Conservation (phyloP, 495 filamentous ascomycete species). For the Aspergillus egyptiacus region DNA sequence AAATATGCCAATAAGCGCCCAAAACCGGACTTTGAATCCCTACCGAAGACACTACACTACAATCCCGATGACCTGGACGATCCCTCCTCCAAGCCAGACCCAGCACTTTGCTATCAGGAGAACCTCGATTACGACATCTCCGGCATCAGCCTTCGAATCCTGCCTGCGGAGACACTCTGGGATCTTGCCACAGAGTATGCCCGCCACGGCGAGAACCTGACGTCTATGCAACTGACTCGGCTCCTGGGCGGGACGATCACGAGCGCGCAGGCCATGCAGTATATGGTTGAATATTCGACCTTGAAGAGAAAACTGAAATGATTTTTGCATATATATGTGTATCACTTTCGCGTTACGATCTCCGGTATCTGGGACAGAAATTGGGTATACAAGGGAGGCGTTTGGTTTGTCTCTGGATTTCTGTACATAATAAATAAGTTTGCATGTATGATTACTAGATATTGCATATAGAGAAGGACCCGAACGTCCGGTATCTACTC, state of each 20-base stretch:
- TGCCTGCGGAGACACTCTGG: conserved; percentile 23
- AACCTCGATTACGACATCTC: conserved; percentile 36
- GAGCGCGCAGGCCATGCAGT: conserved; percentile 18
- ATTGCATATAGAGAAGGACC: too few relatives aligned
- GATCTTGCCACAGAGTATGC: conserved; percentile 32
- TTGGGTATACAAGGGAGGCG: too few relatives aligned
- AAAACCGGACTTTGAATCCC: conserved; percentile 25
- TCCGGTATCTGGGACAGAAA: too few relatives aligned
- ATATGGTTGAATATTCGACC: too few relatives aligned
- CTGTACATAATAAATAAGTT: too few relatives aligned
- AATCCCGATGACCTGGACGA: not conserved
- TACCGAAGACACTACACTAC: conserved; percentile 16
- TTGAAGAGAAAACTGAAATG: too few relatives aligned
- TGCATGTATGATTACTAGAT: too few relatives aligned
- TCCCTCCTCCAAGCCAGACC: conserved; percentile 9
- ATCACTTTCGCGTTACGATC: too few relatives aligned
- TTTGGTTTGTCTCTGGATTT: too few relatives aligned
- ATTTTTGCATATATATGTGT: not conserved
- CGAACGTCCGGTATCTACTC: too few relatives aligned
- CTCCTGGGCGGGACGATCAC: conserved; percentile 35
- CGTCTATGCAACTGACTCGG: conserved; percentile 24
- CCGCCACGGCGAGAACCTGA: conserved; percentile 13
- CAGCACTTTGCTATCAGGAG: conserved; percentile 22
- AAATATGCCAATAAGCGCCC: conserved; percentile 25
- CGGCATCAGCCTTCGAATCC: conserved; percentile 20